Base-by-base conservation (phyloP, 192 early-diverging fungal genomes). In the Coemansia sp. region DNA sequence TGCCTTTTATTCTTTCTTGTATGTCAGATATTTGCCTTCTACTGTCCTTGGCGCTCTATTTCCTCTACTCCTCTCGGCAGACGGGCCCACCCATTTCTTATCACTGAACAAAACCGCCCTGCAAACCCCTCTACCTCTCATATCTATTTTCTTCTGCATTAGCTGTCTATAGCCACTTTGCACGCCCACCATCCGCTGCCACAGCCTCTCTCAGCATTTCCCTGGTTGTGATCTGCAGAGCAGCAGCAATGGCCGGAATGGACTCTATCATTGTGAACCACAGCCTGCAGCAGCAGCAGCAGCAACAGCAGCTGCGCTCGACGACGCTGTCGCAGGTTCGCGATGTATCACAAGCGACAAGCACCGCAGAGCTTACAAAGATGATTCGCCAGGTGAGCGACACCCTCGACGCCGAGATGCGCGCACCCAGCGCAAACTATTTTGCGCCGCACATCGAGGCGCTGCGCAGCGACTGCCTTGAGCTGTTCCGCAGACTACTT, bases 351-450 rank as follows among this genome's bases (percentile, higher is more conserved):
- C 65, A 72, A 60, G 63, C 59, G 35, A 61, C 54, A 25, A 70
- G 56, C 62, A 79, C 77, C 14, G 71, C 77, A 22, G 71, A 79
- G 68, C 77, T 79, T 50, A 74, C 72, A 22, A 64, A 68, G 65
- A 53, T 61, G 71, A 73, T 79, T 35, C 71, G 76, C 42, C 52
- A 54, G 67, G 58, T 56, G 5, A 58, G 67, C 49, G 76, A 73
- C 17, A 54, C 62, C 8, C 64, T 79, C 10, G 76, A 79, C 34
- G 15, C 40, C 20, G 71, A 59, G 29, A 59, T 70, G 65, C 61
- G 36, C 17, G 68, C 23, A 20, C 49, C 68, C 13, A 62, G 46
- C 52, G 46, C 55, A 10, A 67, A 71, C 62, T 74, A 48, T 42
- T 79, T 79, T 68, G 71, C 61, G 17, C 60, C 77, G 36, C 63